Base-by-base conservation (phyloP, 2,329 filamentous ascomycete species). In the Dryadomyces quercus-mongolicae region DNA sequence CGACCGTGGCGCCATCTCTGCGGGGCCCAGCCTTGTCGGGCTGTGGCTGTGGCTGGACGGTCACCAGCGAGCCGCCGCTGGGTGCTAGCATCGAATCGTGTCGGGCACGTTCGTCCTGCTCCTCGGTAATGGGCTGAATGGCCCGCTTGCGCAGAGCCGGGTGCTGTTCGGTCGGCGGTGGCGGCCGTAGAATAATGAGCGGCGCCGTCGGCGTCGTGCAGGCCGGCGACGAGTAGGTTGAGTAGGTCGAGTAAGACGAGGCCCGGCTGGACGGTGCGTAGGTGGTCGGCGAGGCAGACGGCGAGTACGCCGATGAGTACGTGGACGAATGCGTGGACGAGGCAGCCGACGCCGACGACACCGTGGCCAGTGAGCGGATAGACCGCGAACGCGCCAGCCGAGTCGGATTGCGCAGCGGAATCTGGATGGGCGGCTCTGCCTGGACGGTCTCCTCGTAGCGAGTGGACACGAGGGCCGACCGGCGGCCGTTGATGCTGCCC, bases 371-470 rank as follows among this genome's bases (percentile, higher is more conserved):
- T 9, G 61, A 55, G 56, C 62, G 56, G 54, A 59, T 55, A 20
- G 58, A 59, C 59, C 57, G 55, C 57, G 67, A 54, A 61, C 59
- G 60, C 51, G 61, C 15, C 49, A 52, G 45, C 57, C 67, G 69
- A 57, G 65, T 65, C 59, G 65, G 69, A 63, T 66, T 71, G 62
- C 70, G 69, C 58, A 74, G 71, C 52, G 65, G 63, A 56, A 80
- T 66, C 48, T 75, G 74, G 58, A 81, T 77, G 40, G 80, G 81
- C 56, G 76, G 76, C 64, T 78, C 74, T 49, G 76, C 76, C 60
- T 77, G 73, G 51, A 74, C 68, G 40, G 77, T 80, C 65, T 82
- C 74, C 63, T 84, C 81, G 68, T 84, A 84, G 55, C 78, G 76
- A 54, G 84, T 62, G 49, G 74, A 74, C 56, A 82, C 71, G 60